phyloP scores from a whole-genome alignment of 345 rosid genomes.

The Trapa bicornis region DNA sequence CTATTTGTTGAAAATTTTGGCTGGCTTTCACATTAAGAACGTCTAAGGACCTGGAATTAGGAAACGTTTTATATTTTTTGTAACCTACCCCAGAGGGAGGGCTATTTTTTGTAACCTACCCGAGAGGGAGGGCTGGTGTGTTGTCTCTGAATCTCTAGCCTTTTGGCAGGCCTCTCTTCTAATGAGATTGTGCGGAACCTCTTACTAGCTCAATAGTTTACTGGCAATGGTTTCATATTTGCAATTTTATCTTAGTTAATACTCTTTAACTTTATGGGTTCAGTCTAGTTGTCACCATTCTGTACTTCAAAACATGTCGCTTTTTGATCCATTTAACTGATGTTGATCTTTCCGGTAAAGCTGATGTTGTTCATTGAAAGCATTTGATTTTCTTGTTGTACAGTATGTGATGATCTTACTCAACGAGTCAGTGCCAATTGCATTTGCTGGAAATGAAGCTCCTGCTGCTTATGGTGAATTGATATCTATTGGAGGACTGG shows the following conservation, averaged over 20 bases:
- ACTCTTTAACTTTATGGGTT: background rate
- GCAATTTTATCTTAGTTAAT: background rate
- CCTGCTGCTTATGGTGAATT: constrained; percentile 89
- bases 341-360: no score
- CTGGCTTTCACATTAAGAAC: background rate
- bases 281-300: background rate
- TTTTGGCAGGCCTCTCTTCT: background rate
- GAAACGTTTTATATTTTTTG: background rate
- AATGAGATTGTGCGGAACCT: background rate
- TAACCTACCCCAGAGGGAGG: background rate
- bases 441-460: constrained; percentile 76
- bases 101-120: background rate
- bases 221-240: background rate
- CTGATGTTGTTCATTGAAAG: background rate
- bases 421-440: constrained; percentile 75
- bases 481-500: constrained; percentile 78
- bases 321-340: background rate
- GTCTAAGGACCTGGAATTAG: background rate
- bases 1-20: background rate
- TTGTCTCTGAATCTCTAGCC: background rate
- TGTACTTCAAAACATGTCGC: background rate
- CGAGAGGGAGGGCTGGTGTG: background rate
- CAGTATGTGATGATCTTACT: constrained; percentile 90
- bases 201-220: background rate
- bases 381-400: constrained; percentile 1